Base-by-base conservation (phyloP, 768 basidiomycete species). In the Trametopsis cervina region DNA sequence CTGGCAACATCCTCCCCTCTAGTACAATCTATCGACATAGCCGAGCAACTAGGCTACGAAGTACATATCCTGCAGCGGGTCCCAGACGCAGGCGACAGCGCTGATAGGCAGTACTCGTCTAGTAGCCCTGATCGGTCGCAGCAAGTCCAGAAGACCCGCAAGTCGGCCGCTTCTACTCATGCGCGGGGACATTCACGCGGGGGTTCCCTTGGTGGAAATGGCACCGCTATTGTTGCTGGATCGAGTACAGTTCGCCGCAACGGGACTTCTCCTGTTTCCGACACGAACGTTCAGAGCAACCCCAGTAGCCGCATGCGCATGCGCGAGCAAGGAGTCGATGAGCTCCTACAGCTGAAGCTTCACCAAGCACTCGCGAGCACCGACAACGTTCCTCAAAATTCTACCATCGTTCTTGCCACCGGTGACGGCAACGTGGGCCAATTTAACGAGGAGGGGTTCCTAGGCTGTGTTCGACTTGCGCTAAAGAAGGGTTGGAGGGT, bases 261-360 rank as follows among this genome's bases (percentile, higher is more conserved):
- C 23, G 55, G 55, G 37, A 60, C 59, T 42, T 61, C 65, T 29
- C 60, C 56, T 7, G 70, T 63, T 40, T 67, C 65, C 3, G 65
- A 68, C 40, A 55, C 60, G 4, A 50, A 50, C 46, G 35, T 44
- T 18, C 36, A 41, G 23, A 36, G 26, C 24, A 21, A 36, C 22
- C 38, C 55, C 52, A 41, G 49, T 43, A 35, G 49, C 46, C 75
- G 78, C 27, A 65, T 81, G 46, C 77, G 81, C 27, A 90, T 83
- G 60, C 78, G 89, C 48, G 90, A 94, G 60, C 93, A 98, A 66
- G 92, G 90, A 10, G 94, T 98, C 2, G 94, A 98, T 62, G 94
- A 98, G 67, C 74, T 96, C 21, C 68, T 98, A 42, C 93, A 96
- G 65, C 73, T 97, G 49, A 96, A 98, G 63, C 72, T 97, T 24